Base-by-base conservation (phyloP, 257 asterid genomes). In the Jacaranda copaia region DNA sequence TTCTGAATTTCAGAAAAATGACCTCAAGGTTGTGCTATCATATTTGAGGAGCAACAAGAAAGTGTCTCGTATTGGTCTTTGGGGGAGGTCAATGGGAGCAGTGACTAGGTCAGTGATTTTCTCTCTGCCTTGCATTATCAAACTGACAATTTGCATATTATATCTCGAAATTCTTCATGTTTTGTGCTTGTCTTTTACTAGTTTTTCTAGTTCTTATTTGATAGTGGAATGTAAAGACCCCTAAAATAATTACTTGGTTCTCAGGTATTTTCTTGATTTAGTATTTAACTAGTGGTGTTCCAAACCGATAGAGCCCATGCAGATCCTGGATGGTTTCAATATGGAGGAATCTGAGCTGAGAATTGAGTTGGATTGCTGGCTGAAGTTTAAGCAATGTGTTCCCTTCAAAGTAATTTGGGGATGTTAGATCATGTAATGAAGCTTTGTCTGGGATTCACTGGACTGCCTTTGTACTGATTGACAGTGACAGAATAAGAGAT, bases 41-140 rank as follows among this genome's bases (percentile, higher is more conserved):
- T 79, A 93, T 87, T 87, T 95, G 84, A 85, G 98, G 84, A 84
- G 88, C 90, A 91, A 88, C 51, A 80, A 79, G 77, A 89, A 83
- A 69, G 80, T 93, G 59, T 95, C 99, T 56, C 90, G 96, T 48
- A 88, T 95, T 74, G 99, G 96, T 79, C 98, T 95, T 70, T 95
- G 98, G 99, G 99, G 99, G 68, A 86, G 99, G 83, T 95, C 99
- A 38, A 95, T 95, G 99, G 99, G 99, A 76, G 99, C 99, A 38
- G 99, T 92, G 48, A 94, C 98, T 36, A 87, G 98, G 98, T 94
- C 83, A 14, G 80, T 84, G 62, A 68, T 68, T 68, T 8, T 72
- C 77, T 80, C 45, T 60, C 38, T 75, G 46, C 58, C 66, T 61
- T 13, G 25, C 48, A 72, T 35, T 46, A 53, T 72, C 6, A 53